Conservation (phyloP, 2,329 filamentous ascomycete species). For the Coniochaeta hoffmannii region DNA sequence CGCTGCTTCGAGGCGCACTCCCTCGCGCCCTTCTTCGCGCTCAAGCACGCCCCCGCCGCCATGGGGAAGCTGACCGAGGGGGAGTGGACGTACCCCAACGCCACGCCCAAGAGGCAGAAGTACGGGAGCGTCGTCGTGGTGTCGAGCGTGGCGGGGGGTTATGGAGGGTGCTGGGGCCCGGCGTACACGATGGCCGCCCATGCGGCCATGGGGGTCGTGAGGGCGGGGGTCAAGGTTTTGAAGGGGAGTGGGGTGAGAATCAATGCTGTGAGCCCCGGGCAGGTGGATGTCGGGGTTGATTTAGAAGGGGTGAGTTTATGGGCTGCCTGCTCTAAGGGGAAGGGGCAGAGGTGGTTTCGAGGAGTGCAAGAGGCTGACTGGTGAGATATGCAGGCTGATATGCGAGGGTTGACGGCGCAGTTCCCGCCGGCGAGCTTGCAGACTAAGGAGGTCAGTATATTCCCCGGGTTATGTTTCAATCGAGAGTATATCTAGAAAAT, state of each 20-base stretch:
- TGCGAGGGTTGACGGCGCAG: slow-evolving; percentile 41
- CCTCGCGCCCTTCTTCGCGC: slow-evolving; percentile 55
- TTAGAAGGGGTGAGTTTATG: slow-evolving; percentile 32
- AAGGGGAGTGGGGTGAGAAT: slow-evolving; percentile 53
- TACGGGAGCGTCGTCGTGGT: slow-evolving; percentile 60
- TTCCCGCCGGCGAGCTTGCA: slow-evolving; percentile 48
- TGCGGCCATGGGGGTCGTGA: slow-evolving; percentile 53
- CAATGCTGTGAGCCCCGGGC: slow-evolving; percentile 40
- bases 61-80: slow-evolving; percentile 43
- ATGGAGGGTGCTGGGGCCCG: slow-evolving; percentile 52
- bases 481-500: neutral
- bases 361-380: neutral
- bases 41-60: slow-evolving; percentile 57
- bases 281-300: slow-evolving; percentile 31
- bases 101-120: slow-evolving; percentile 49
- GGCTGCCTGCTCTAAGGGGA: too few relatives aligned
- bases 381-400: slow-evolving; percentile 23
- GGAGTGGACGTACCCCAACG: slow-evolving; percentile 50
- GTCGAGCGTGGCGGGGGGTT: slow-evolving; percentile 46
- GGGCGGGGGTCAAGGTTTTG: slow-evolving; percentile 47
- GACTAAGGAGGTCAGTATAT: slow-evolving; percentile 29
- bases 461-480: neutral
- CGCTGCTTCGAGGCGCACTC: slow-evolving; percentile 53
- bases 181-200: slow-evolving; percentile 54
- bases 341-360: neutral